Base-by-base conservation (phyloP, 2,329 filamentous ascomycete genomes). In the Cytospora schulzeri region DNA sequence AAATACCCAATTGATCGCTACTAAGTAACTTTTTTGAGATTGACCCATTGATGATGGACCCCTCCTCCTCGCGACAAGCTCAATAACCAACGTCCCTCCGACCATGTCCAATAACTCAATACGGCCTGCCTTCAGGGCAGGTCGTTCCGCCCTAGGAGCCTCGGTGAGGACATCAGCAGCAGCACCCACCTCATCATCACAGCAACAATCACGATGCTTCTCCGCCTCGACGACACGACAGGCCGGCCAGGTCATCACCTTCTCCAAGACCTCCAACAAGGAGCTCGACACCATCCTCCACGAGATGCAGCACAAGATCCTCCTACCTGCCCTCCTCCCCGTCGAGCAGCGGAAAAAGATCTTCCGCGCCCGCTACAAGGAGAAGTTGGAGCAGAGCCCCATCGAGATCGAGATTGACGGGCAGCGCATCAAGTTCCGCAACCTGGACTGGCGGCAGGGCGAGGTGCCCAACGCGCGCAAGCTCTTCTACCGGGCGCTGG, bases 271-370 rank as follows among this genome's bases (percentile, higher is more conserved):
- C 5, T 83, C 83, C 17, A 82, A 83, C 52, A 68, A 78, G 26
- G 77, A 85, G 62, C 81, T 91, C 66, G 82, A 88, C 72, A 64
- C 73, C 15, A 71, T 81, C 35, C 82, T 91, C 66, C 73, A 75
- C 50, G 74, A 71, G 26, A 81, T 90, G 71, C 85, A 87, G 68
- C 76, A 81, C 54, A 83, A 83, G 69, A 81, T 88, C 73, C 83
- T 90, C 72, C 76, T 90, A 51, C 87, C 87, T n/a, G 76, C 80
- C 35, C 84, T 87, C 72, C 83, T 91, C 31, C 79, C 81, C 26
- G 64, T 72, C 31, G 74, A 76, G 58, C 83, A 89, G 75, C 82
- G 79, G 69, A 78, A 82, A 69, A 79, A 83, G 65, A 75, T 90
- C 69, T 83, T 80, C 76, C 76, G 78, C 65, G 68, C 72, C 17